Evolutionary conservation across 176 grass and related monocot species (phyloP), one percentile per base, ranked within the genome.

Genomic region (Avena eriantha): DNA sequence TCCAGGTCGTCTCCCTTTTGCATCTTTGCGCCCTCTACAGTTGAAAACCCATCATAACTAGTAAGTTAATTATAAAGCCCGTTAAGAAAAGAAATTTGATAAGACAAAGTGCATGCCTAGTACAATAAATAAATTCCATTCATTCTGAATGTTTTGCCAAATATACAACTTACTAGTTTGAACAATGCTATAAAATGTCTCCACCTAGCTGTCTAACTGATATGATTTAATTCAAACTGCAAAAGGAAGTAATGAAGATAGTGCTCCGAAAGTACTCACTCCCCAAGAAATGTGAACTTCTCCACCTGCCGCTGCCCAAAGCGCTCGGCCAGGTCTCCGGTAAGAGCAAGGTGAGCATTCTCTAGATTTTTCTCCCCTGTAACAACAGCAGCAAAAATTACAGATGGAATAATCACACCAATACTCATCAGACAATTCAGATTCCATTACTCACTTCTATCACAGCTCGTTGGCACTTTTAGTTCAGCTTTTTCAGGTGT

Each of bases 211-310:
- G n/a, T 45, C 26, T 66, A 76, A 87, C 39, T 35, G 9, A 2
- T 84, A 41, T 23, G 9, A 4, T 84, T 29, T 23, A 17, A 33
- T 67, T 34, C 21, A 3, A 39, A 66, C n/a, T 72, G 46, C 16
- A 45, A 66, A 29, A 79, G 34, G 54, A 65, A 80, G 8, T n/a
- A 51, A 53, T 69, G 3, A 71, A 75, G 46, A 31, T 68, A 86
- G 49, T 24, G 79, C 3, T 26, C 17, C 3, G 17, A 34, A 49
- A 73, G 34, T 83, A 90, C 96, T 96, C 85, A 98, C 96, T 85
- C 88, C 79, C 78, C 83, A 43, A 98, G 88, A 61, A 98, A 98
- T 69, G 75, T 93, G 80, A 98, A 98, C 54, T 91, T 98, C 53
- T 95, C 90, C 11, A 15, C 84, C 84, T 98, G 93, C 19, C 96